A percentile compares a stretch with the other conserved stretches of the same genome.
These are phyloP conservation scores for Candida xiaguanensis DNA, from an alignment of 805 yeast species.

Conservation along the genomic window DNA sequence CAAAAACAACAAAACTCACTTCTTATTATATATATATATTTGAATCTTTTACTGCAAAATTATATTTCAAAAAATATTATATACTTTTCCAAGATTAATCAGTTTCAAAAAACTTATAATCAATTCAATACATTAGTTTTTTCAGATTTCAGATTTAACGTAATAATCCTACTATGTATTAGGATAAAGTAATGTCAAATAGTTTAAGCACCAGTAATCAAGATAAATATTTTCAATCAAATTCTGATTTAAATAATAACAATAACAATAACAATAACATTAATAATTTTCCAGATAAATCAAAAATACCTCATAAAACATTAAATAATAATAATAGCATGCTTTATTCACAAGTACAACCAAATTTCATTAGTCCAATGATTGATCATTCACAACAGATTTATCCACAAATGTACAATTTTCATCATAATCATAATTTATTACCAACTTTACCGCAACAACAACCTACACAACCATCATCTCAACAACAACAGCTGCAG, in stretches of 20 bases:
- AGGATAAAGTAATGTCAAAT: slow-evolving; percentile 4
- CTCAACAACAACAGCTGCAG: slow-evolving; percentile 7
- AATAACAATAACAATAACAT: background rate
- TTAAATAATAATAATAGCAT: slow-evolving; percentile 1
- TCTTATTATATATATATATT: background rate
- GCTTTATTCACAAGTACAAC: slow-evolving; percentile 10
- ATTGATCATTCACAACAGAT: slow-evolving; percentile 6
- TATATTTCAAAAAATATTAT: background rate
- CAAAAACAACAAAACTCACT: background rate
- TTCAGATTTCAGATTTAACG: background rate
- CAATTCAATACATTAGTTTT: background rate
- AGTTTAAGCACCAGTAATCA: background rate
- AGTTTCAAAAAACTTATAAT: background rate
- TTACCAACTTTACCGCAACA: slow-evolving; percentile 4
- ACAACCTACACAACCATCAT: slow-evolving; percentile 11
- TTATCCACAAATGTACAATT: background rate
- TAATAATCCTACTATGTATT: slow-evolving; percentile 6
- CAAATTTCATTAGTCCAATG: slow-evolving; percentile 5
- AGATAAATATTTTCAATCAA: background rate
- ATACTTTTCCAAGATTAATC: background rate
- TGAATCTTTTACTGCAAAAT: background rate
- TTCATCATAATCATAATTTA: background rate
- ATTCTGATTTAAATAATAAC: background rate
- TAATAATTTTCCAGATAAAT: background rate
- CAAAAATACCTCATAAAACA: background rate